Conservation (phyloP, 345 rosid species). For the Boechera stricta region DNA sequence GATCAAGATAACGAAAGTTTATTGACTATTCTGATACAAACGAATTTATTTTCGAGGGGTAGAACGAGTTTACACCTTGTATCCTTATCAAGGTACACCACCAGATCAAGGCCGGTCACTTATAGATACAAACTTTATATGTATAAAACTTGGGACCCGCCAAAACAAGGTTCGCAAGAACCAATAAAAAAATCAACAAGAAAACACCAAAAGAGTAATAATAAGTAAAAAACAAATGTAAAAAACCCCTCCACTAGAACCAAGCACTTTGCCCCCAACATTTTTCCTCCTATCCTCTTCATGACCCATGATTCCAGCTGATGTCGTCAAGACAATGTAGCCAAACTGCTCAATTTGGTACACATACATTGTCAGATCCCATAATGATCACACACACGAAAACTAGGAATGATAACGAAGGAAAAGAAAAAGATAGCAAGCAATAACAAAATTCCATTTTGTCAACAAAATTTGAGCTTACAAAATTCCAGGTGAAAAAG, state of each 20-base stretch:
- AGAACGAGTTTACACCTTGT: too few species aligned
- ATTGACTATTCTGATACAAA: too few species aligned
- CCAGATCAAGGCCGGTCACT: not conserved
- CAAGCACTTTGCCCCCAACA: slow-evolving; percentile 42
- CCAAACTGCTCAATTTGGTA: slow-evolving; percentile 30
- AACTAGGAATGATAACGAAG: too few species aligned
- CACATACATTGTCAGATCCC: not conserved
- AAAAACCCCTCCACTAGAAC: slow-evolving; percentile 13
- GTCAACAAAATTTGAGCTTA: not conserved
- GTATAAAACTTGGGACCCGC: not conserved
- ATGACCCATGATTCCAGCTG: slow-evolving; percentile 44
- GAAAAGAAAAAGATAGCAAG: too few species aligned
- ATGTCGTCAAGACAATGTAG: slow-evolving; percentile 35
- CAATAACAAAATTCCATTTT: not conserved
- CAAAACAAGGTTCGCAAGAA: not conserved
- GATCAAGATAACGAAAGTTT: too few species aligned
- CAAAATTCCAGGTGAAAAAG: too few species aligned
- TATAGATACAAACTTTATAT: not conserved
- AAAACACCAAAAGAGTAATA: not conserved
- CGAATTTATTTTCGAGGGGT: too few species aligned
- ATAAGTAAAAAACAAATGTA: not conserved
- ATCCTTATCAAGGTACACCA: not conserved
- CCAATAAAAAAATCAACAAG: not conserved
- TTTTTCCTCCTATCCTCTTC: slow-evolving; percentile 41
- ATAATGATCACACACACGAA: not conserved